Conservation (phyloP, 345 rosid genomes). For the Diplotaxis tenuifolia region DNA sequence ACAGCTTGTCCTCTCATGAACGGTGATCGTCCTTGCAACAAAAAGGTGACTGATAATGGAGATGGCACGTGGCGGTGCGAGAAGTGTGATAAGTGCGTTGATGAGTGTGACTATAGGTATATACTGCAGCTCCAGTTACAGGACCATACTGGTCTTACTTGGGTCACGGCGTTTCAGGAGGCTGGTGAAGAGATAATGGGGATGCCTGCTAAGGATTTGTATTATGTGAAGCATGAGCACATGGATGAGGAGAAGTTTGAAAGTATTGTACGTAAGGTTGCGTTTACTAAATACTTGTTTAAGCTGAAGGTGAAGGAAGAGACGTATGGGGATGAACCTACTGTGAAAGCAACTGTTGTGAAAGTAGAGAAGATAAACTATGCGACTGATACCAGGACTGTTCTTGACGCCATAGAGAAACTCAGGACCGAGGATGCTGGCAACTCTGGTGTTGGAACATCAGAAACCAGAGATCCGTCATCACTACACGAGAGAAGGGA, state of each 20-base stretch:
- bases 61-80: constrained; percentile 92
- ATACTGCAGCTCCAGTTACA: constrained; percentile 84
- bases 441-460: background rate
- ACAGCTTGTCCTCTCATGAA: constrained; percentile 79
- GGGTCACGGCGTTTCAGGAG: constrained; percentile 94
- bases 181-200: constrained; percentile 83
- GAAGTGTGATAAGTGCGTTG: constrained; percentile 66
- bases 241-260: constrained; percentile 61
- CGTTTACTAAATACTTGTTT: constrained; percentile 63
- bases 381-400: constrained; percentile 58
- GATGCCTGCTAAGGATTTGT: constrained; percentile 71
- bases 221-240: constrained; percentile 52
- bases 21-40: constrained; percentile 78
- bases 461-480: constrained; percentile 3
- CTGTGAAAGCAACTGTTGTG: constrained; percentile 74
- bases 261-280: constrained; percentile 53
- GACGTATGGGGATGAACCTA: constrained; percentile 73
- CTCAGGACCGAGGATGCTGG: constrained; percentile 34
- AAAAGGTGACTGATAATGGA: constrained; percentile 83
- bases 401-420: constrained; percentile 56
- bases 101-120: constrained; percentile 82
- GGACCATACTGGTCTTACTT: constrained; percentile 80
- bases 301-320: constrained; percentile 95
- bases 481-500: constrained; percentile 11
- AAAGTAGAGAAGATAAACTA: constrained; percentile 68